Percentiles rank a stretch among this genome's conserved stretches.
These are phyloP conservation scores for Talaromyces sp. DNA, from an alignment of 2,329 filamentous ascomycete species.

Conservation along the genomic window DNA sequence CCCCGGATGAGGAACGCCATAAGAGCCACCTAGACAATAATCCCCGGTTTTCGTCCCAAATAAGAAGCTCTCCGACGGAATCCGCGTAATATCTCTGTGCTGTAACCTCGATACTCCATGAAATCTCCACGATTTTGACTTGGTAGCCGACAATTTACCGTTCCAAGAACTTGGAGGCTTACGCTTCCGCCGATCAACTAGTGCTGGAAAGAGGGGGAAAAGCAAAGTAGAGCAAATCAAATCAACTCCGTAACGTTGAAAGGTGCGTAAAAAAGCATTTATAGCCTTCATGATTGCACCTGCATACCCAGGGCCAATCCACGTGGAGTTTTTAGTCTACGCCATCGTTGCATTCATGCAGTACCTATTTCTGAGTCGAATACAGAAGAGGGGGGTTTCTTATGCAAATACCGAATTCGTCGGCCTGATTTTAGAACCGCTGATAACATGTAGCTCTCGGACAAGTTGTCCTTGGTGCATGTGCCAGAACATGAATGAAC, in stretches of 20 bases:
- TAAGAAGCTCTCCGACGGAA: not conserved
- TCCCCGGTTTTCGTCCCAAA: not conserved
- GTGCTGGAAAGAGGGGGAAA: not conserved
- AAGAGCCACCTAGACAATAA: not conserved
- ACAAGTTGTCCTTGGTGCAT: not conserved
- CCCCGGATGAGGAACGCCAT: not conserved
- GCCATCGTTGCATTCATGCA: not conserved
- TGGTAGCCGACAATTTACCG: not conserved
- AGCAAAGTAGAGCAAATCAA: not conserved
- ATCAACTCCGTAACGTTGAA: not conserved
- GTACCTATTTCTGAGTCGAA: not conserved
- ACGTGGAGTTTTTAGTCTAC: not conserved
- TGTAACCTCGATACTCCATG: not conserved
- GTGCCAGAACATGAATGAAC: not conserved
- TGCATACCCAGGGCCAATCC: not conserved
- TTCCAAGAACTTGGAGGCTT: not conserved
- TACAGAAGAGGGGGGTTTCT: not conserved
- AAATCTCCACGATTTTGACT: not conserved
- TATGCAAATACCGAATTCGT: not conserved
- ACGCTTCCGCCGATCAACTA: not conserved
- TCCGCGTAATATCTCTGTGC: not conserved
- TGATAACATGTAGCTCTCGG: not conserved
- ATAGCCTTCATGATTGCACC: not conserved
- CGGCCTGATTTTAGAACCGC: not conserved
- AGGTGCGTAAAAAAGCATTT: not conserved